Base-by-base conservation (phyloP, 2,329 filamentous ascomycete genomes). In the Alternaria consortialis region DNA sequence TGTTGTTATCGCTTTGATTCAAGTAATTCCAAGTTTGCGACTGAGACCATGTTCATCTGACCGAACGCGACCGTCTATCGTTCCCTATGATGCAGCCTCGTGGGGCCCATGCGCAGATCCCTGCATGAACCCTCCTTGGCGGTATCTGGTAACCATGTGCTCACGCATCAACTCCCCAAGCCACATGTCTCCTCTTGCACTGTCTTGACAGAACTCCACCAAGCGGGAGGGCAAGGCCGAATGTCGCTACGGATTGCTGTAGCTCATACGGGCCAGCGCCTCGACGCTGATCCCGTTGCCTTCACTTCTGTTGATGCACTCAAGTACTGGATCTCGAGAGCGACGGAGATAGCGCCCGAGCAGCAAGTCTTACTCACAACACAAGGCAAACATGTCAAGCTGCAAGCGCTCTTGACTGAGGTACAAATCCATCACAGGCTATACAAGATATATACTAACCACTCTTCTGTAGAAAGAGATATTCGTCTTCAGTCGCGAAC, bases 181-280 rank as follows among this genome's bases (percentile, higher is more conserved):
- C 53, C 37, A 34, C 55, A 40, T n/a, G 34, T 64, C 53, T 48
- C 58, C 58, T 54, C 59, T 55, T 60, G 56, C 60, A 62, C 65
- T 61, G 64, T 67, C 62, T 65, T 58, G 66, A 66, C 63, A 68
- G 55, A 60, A 64, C 31, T 51, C 27, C 51, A 53, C 58, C 56
- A 63, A 68, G 69, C 63, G 69, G 61, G 64, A 73, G 66, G 65
- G 66, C 61, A 56, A 61, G 58, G 61, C 66, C 87, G 84, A 81
- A 97, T 97, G 93, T 91, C 92, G 84, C 88, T 94, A 79, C 89
- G 92, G 83, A 90, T 97, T 81, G 92, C 93, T 84, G 90, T 97
- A 78, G 93, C 93, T 86, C 94, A 97, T 83, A 93, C 91, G 81
- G 94, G 94, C 84, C 90, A 93, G 85, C 90, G 90, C 82, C 86